A percentile compares a stretch with the other conserved stretches of the same genome.
Evolutionary conservation across 176 grass and related monocot species (phyloP).

Genomic region (Musa beccarii): DNA sequence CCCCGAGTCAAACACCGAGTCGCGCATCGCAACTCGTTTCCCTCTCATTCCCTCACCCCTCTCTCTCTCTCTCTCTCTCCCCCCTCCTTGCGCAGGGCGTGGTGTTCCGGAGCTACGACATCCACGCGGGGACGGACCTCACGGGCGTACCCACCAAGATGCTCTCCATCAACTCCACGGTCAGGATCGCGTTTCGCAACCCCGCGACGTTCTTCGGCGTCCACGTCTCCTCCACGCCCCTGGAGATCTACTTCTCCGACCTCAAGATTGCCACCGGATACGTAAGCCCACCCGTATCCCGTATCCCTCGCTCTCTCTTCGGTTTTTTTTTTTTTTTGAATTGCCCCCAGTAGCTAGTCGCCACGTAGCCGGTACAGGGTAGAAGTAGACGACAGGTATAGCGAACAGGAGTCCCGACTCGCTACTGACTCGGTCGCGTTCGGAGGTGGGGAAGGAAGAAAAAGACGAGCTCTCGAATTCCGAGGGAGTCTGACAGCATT

Average conservation of each 20-base stretch:
- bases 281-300: slow-evolving; percentile 25
- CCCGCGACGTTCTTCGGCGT: slow-evolving; percentile 92
- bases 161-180: slow-evolving; percentile 84
- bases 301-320: not conserved
- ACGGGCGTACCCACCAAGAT: slow-evolving; percentile 95
- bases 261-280: slow-evolving; percentile 75
- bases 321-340: not conserved
- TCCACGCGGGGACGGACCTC: slow-evolving; percentile 91
- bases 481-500: not conserved
- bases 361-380: not conserved
- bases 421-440: not conserved
- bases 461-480: not conserved
- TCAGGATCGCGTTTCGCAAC: slow-evolving; percentile 80
- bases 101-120: slow-evolving; percentile 86
- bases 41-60: no score
- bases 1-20: not conserved
- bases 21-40: not conserved
- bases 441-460: not conserved
- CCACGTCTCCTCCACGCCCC: slow-evolving; percentile 72
- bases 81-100: slow-evolving; percentile 37
- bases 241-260: slow-evolving; percentile 67
- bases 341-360: not conserved
- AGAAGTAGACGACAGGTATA: no score
- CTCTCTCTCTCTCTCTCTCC: no score
- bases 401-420: not conserved